These are phyloP conservation scores for Caryocar brasiliense DNA, from an alignment of 441 rosid species.

Conservation along the genomic window DNA sequence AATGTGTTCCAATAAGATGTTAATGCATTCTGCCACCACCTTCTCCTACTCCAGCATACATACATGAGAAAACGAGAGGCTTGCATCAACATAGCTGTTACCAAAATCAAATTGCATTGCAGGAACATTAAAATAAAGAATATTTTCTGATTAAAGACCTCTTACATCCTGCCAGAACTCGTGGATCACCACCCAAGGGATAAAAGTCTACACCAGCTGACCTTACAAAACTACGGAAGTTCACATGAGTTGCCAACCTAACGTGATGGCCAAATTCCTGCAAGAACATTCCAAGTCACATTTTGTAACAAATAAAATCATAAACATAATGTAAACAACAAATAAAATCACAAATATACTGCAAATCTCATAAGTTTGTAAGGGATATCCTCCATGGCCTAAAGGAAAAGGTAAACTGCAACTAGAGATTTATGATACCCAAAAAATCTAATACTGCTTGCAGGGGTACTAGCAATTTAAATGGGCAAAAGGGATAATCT, in stretches of 20 bases:
- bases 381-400: no score
- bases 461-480: neutral
- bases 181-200: slow-evolving; percentile 96
- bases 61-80: neutral
- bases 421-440: neutral
- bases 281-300: slow-evolving; percentile 13
- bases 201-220: slow-evolving; percentile 83
- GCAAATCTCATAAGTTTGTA: neutral
- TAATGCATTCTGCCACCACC: neutral
- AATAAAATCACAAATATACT: neutral
- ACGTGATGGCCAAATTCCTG: slow-evolving; percentile 97
- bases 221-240: slow-evolving; percentile 67
- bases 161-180: slow-evolving; percentile 95
- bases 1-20: neutral
- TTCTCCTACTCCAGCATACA: neutral
- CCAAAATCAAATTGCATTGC: neutral
- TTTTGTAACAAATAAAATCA: neutral
- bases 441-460: neutral
- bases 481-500: neutral
- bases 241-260: slow-evolving; percentile 90
- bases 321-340: neutral
- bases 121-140: slow-evolving; percentile 8
- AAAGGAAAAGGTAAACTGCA: no score
- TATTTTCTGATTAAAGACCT: slow-evolving; percentile 19
- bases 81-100: neutral